phyloP scores from a whole-genome alignment of 106 monocot genomes.

The Vanilla planifolia region DNA sequence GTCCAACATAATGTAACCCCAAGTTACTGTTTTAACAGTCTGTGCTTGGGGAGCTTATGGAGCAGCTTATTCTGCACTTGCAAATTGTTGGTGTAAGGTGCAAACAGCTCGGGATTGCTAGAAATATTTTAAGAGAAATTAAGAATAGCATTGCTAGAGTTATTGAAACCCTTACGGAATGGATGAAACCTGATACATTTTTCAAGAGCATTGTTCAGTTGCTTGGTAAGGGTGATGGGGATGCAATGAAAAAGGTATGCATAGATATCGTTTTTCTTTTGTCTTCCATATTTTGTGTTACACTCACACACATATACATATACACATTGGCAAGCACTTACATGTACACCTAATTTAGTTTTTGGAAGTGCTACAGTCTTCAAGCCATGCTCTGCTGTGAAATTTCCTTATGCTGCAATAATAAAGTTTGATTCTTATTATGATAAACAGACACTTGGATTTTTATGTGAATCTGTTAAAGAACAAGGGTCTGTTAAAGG shows the following conservation, averaged over 20 bases:
- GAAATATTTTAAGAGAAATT: conserved; percentile 22
- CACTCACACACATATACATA: too few species aligned
- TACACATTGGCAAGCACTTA: too few species aligned
- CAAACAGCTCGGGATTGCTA: conserved; percentile 19
- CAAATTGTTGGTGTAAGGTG: conserved; percentile 29
- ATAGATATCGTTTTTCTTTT: too few species aligned
- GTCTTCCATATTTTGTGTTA: too few species aligned
- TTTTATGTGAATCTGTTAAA: conserved; percentile 61
- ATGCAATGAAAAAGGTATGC: conserved; percentile 75
- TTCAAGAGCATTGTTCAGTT: conserved; percentile 52
- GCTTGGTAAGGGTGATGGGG: conserved; percentile 34
- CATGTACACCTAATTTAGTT: too few species aligned
- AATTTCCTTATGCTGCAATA: too few species aligned
- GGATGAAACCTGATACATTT: conserved; percentile 62
- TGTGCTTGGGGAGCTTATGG: conserved; percentile 63
- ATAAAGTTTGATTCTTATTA: not conserved
- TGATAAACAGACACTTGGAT: conserved; percentile 46
- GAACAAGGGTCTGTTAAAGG: conserved; percentile 23
- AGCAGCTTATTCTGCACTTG: conserved; percentile 54
- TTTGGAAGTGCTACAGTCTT: too few species aligned
- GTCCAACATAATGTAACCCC: not conserved
- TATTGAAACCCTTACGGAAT: conserved; percentile 40
- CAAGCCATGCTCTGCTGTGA: too few species aligned
- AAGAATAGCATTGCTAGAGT: conserved; percentile 30
- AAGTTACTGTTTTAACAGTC: conserved; percentile 29